These are phyloP conservation scores for Darksidea phi DNA, from an alignment of 495 filamentous ascomycete species.

Conservation along the genomic window DNA sequence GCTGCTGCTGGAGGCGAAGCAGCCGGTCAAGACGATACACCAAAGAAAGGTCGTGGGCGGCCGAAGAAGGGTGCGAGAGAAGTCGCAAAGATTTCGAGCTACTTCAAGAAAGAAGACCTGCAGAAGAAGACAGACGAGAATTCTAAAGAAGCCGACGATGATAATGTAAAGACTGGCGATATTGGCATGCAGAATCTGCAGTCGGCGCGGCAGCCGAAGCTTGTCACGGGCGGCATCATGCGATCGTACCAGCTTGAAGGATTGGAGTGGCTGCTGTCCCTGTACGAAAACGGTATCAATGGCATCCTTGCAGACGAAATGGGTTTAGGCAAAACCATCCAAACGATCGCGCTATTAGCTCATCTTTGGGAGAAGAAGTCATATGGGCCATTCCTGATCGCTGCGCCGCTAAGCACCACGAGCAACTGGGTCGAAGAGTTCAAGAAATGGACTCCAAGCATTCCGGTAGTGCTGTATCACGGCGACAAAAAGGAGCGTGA, in stretches of 20 bases:
- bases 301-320: slow-evolving; percentile 97
- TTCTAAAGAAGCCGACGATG: slow-evolving; percentile 55
- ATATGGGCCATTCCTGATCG: slow-evolving; percentile 85
- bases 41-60: slow-evolving; percentile 24
- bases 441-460: slow-evolving; percentile 78
- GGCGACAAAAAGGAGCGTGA: slow-evolving; percentile 72
- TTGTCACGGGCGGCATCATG: slow-evolving; percentile 87
- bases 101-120: slow-evolving; percentile 59
- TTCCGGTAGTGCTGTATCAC: slow-evolving; percentile 87
- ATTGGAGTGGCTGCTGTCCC: slow-evolving; percentile 80
- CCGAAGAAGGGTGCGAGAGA: slow-evolving; percentile 38
- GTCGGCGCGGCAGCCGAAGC: slow-evolving; percentile 79
- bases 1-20: slow-evolving; percentile 16
- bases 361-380: slow-evolving; percentile 81
- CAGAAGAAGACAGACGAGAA: slow-evolving; percentile 55
- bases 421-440: slow-evolving; percentile 98
- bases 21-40: slow-evolving; percentile 2
- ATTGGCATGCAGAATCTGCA: slow-evolving; percentile 75
- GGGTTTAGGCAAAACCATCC: slow-evolving; percentile 94
- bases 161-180: slow-evolving; percentile 57
- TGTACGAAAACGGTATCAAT: slow-evolving; percentile 91
- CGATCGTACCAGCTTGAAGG: slow-evolving; percentile 92
- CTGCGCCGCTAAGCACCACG: slow-evolving; percentile 85
- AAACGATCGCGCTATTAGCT: slow-evolving; percentile 88
- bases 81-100: slow-evolving; percentile 54